phyloP scores from a whole-genome alignment of 495 filamentous ascomycete genomes.

The Aspergillus sclerotiicarbonarius region DNA sequence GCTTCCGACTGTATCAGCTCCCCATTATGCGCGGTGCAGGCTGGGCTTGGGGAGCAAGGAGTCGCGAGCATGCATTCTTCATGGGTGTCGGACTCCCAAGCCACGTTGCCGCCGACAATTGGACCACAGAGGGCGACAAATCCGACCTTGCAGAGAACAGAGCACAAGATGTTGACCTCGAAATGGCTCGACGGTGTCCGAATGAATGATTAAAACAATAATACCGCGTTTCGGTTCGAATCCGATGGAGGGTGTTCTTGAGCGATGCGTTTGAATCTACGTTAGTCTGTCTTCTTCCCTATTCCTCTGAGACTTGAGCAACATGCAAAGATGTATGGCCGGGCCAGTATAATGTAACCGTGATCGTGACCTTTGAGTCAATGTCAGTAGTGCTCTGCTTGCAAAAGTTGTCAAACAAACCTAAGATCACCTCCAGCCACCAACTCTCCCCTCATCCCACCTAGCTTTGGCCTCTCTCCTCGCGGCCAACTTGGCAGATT shows the following conservation, averaged over 20 bases:
- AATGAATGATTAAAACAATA: conserved; percentile 12
- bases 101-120: conserved; percentile 38
- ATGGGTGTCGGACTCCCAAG: conserved; percentile 58
- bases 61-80: conserved; percentile 50
- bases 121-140: conserved; percentile 17
- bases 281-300: not conserved
- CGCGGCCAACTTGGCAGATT: conserved; percentile 69
- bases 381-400: not conserved
- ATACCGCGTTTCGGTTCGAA: not conserved
- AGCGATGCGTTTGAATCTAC: not conserved
- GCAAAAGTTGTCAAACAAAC: not conserved
- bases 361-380: not conserved
- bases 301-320: not conserved
- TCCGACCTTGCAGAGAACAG: conserved; percentile 1
- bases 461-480: conserved; percentile 79
- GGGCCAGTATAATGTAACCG: not conserved
- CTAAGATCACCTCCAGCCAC: conserved; percentile 74
- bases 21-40: conserved; percentile 60
- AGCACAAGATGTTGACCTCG: conserved; percentile 13
- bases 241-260: not conserved
- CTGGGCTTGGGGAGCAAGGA: conserved; percentile 52
- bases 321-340: conserved; percentile 4
- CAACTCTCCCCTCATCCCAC: conserved; percentile 93
- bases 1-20: conserved; percentile 66
- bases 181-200: conserved; percentile 18